A percentile compares a stretch with the other conserved stretches of the same genome.
These are phyloP conservation scores for Pyrrhoderma noxium DNA, from an alignment of 1,284 basidiomycete genomes.

Conservation along the genomic window DNA sequence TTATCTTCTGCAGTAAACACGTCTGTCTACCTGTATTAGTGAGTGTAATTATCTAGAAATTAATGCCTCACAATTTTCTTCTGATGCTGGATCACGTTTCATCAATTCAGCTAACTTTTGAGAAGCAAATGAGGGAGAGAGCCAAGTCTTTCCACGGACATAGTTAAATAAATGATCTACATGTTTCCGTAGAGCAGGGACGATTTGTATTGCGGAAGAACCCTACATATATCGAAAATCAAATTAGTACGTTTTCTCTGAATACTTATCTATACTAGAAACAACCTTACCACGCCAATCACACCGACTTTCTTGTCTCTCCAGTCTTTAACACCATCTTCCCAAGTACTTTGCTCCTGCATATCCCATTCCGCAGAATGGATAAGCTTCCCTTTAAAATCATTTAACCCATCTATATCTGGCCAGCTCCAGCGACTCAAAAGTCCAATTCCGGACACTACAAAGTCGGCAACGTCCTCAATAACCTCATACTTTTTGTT, in stretches of 20 bases:
- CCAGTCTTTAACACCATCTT: slow-evolving; percentile 39
- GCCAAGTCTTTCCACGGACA: slow-evolving; percentile 57
- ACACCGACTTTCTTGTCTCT: slow-evolving; percentile 50
- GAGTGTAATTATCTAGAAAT: background rate
- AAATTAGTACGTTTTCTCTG: background rate
- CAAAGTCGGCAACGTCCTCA: slow-evolving; percentile 44
- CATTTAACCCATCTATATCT: slow-evolving; percentile 43
- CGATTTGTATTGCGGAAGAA: slow-evolving; percentile 58
- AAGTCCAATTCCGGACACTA: slow-evolving; percentile 44
- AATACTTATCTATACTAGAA: background rate
- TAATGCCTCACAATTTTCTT: slow-evolving; percentile 36
- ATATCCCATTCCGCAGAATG: slow-evolving; percentile 54
- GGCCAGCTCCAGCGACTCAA: slow-evolving; percentile 55
- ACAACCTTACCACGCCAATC: slow-evolving; percentile 47
- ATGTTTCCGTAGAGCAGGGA: slow-evolving; percentile 48
- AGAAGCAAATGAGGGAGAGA: slow-evolving; percentile 42
- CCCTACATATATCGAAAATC: slow-evolving; percentile 33
- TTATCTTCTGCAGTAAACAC: slow-evolving; percentile 49
- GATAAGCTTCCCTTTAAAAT: slow-evolving; percentile 43
- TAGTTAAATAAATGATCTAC: slow-evolving; percentile 48
- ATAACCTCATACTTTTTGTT: slow-evolving; percentile 36
- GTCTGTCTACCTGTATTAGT: slow-evolving; percentile 26
- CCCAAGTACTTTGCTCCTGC: slow-evolving; percentile 30
- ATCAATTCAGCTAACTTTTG: slow-evolving; percentile 34
- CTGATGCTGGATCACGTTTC: slow-evolving; percentile 27